These are phyloP conservation scores for Eucalyptus shirleyi DNA, from an alignment of 345 rosid species.

Conservation along the genomic window DNA sequence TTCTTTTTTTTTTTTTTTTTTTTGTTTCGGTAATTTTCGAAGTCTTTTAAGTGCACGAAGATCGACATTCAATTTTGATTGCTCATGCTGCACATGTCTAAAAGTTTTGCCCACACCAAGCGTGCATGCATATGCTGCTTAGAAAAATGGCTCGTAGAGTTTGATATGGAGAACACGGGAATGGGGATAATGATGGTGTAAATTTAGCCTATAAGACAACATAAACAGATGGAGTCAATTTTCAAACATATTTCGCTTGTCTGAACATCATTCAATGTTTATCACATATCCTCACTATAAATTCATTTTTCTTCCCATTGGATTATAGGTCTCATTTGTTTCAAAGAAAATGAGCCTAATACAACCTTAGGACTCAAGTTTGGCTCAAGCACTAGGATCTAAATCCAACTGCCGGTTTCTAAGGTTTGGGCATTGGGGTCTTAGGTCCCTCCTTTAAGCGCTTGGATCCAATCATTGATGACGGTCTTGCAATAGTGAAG, in stretches of 20 bases:
- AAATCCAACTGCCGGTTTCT: background rate
- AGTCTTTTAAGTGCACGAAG: background rate
- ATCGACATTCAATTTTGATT: background rate
- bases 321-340: background rate
- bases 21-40: background rate
- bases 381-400: background rate
- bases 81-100: background rate
- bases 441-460: fast-evolving
- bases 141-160: background rate
- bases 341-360: background rate
- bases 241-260: background rate
- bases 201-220: background rate
- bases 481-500: background rate
- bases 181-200: background rate
- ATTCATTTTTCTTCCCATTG: background rate
- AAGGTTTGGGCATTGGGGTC: background rate
- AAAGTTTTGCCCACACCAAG: background rate
- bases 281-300: background rate
- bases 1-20: no score
- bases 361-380: background rate
- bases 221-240: background rate
- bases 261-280: no score
- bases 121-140: background rate
- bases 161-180: background rate
- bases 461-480: background rate